Conservation (phyloP, 441 rosid species). For the Raphanus hybrid region DNA sequence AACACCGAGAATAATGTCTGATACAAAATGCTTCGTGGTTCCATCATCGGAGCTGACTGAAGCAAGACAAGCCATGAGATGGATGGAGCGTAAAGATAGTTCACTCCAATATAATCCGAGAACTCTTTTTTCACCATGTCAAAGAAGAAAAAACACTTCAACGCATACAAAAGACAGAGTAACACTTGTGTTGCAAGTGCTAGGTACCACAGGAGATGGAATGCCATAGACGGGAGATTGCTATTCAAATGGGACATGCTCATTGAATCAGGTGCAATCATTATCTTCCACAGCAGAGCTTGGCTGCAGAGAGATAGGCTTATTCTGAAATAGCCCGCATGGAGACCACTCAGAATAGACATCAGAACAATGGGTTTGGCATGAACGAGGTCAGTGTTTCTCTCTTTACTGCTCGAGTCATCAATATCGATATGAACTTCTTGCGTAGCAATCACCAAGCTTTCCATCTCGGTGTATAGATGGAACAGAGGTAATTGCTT, state of each 20-base stretch:
- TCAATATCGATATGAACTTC: slow-evolving; percentile 34
- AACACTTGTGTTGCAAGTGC: slow-evolving; percentile 52
- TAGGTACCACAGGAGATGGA: slow-evolving; percentile 56
- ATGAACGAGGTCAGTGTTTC: slow-evolving; percentile 3
- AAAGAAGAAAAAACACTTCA: slow-evolving; percentile 54
- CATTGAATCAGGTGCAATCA: slow-evolving; percentile 41
- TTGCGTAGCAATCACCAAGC: slow-evolving; percentile 20
- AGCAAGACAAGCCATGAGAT: slow-evolving; percentile 65
- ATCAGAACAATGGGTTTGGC: slow-evolving; percentile 31
- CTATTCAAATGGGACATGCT: slow-evolving; percentile 41
- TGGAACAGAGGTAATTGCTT: background rate
- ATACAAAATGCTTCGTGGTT: slow-evolving; percentile 30
- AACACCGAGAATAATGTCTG: slow-evolving; percentile 52
- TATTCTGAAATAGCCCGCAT: slow-evolving; percentile 77
- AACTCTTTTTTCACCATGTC: slow-evolving; percentile 63
- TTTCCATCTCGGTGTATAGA: slow-evolving; percentile 25
- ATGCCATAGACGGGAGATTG: slow-evolving; percentile 54
- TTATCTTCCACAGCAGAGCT: slow-evolving; percentile 66
- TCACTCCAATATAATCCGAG: slow-evolving; percentile 62
- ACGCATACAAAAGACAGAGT: slow-evolving; percentile 56
- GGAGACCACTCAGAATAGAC: slow-evolving; percentile 51
- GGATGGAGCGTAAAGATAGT: slow-evolving; percentile 67
- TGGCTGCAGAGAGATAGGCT: slow-evolving; percentile 67
- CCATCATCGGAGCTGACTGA: slow-evolving; percentile 54
- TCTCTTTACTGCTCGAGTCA: slow-evolving; percentile 19